These are phyloP conservation scores for Lithospermum erythrorhizon DNA, from an alignment of 257 asterid species.

Conservation along the genomic window DNA sequence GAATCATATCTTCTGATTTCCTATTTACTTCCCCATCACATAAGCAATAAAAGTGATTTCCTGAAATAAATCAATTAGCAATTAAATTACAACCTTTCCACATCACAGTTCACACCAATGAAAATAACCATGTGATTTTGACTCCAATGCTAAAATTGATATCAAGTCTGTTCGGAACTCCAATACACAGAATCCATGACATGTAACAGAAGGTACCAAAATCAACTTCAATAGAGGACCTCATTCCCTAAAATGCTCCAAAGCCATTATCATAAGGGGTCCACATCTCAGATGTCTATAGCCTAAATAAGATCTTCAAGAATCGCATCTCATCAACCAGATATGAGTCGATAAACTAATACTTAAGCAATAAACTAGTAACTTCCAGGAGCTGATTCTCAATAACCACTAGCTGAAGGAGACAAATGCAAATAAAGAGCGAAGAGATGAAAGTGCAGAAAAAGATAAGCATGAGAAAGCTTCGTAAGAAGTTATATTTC, in stretches of 20 bases:
- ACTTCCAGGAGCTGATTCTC: constrained; percentile 6
- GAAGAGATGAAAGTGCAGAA: constrained; percentile 2
- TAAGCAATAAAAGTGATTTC: constrained; percentile 18
- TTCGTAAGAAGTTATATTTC: constrained; percentile 7
- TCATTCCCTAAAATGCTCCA: constrained; percentile 20
- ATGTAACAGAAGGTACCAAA: constrained; percentile 15
- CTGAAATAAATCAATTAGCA: constrained; percentile 14
- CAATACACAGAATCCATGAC: constrained; percentile 16
- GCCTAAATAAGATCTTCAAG: constrained; percentile 16
- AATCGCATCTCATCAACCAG: constrained; percentile 16
- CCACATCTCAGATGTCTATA: constrained; percentile 17
- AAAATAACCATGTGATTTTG: constrained; percentile 11
- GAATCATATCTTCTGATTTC: constrained; percentile 6
- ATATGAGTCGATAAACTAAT: constrained; percentile 18
- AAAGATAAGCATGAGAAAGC: constrained; percentile 12
- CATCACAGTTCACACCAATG: constrained; percentile 2
- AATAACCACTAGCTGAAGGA: neutral
- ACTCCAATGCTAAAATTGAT: constrained; percentile 17
- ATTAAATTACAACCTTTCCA: constrained; percentile 16
- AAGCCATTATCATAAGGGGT: constrained; percentile 20
- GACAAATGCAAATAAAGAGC: constrained; percentile 6
- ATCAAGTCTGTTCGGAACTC: constrained; percentile 13
- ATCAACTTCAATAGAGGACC: constrained; percentile 13
- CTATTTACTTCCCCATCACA: constrained; percentile 18
- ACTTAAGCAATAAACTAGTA: constrained; percentile 10